Percentiles rank a stretch among this genome's conserved stretches.
These are phyloP conservation scores for Kodamaea leandrae DNA, from an alignment of 805 yeast genomes.

Conservation along the genomic window DNA sequence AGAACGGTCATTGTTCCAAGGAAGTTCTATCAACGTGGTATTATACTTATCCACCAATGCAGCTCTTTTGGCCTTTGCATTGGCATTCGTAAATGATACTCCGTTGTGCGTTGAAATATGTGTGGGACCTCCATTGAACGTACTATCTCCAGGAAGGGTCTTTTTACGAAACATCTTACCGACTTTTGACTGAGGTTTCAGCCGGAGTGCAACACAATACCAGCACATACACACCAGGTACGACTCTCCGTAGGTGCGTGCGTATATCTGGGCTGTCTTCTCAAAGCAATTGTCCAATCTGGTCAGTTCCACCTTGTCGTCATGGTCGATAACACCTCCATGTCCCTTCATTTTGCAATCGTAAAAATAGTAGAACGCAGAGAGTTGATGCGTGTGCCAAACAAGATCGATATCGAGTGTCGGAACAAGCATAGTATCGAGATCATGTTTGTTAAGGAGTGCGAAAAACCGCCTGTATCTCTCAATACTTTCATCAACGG, in stretches of 20 bases:
- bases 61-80: background rate
- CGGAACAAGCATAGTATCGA: constrained; percentile 17
- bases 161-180: background rate
- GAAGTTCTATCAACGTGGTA: background rate
- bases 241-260: constrained; percentile 8
- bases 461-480: constrained; percentile 20
- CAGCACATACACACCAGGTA: constrained; percentile 13
- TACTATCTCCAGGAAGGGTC: too few relatives aligned
- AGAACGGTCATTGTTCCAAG: background rate
- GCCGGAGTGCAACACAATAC: constrained; percentile 6
- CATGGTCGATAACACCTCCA: constrained; percentile 10
- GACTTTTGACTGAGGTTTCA: background rate
- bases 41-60: background rate
- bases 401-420: constrained; percentile 27
- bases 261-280: constrained; percentile 11
- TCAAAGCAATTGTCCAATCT: constrained; percentile 7
- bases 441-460: constrained; percentile 11
- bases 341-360: constrained; percentile 17
- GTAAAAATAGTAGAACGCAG: constrained; percentile 14
- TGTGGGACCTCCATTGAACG: too few relatives aligned
- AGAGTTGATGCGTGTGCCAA: constrained; percentile 29
- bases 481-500: constrained; percentile 15
- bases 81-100: background rate
- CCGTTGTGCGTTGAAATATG: background rate
- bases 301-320: constrained; percentile 9